phyloP scores from a whole-genome alignment of 768 basidiomycete genomes.

The Boletellus ananas region DNA sequence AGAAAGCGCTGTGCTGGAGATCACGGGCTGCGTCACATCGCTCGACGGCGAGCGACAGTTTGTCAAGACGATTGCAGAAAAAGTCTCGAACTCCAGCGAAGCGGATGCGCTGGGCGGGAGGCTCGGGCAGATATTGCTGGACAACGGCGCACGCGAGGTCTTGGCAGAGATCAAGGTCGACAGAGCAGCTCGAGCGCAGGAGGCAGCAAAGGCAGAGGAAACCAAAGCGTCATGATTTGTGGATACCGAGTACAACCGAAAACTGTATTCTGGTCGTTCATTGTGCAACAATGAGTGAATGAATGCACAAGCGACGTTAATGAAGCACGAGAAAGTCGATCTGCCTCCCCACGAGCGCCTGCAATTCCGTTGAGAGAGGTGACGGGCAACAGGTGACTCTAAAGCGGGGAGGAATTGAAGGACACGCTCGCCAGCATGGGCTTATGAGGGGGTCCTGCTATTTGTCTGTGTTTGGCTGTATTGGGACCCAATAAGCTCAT shows the following conservation, averaged over 20 bases:
- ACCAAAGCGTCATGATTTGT: slow-evolving; percentile 1
- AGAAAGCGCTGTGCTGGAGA: slow-evolving; percentile 43
- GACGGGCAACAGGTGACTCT: slow-evolving; percentile 66
- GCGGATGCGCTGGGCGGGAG: slow-evolving; percentile 66
- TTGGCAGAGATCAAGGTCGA: slow-evolving; percentile 80
- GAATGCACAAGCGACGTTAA: slow-evolving; percentile 12
- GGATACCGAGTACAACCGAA: slow-evolving; percentile 2
- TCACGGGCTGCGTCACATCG: slow-evolving; percentile 83
- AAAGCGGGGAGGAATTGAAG: slow-evolving; percentile 50
- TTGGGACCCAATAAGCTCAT: slow-evolving; percentile 6
- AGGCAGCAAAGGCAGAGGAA: slow-evolving; percentile 35
- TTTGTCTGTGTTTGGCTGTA: slow-evolving; percentile 38
- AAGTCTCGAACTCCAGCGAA: slow-evolving; percentile 49
- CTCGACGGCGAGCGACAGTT: slow-evolving; percentile 73
- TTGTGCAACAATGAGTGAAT: slow-evolving; percentile 10
- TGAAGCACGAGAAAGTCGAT: slow-evolving; percentile 33
- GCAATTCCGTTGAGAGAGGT: slow-evolving; percentile 38
- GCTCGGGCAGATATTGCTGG: slow-evolving; percentile 62
- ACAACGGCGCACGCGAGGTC: slow-evolving; percentile 71
- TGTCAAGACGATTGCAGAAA: slow-evolving; percentile 53
- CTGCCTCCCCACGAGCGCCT: slow-evolving; percentile 74
- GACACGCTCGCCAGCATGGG: neutral
- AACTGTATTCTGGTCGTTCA: slow-evolving; percentile 25
- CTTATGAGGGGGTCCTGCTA: slow-evolving; percentile 30
- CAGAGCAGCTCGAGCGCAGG: slow-evolving; percentile 45